These are phyloP conservation scores for Gnaphalium uliginosum DNA, from an alignment of 129 eudicot species.

Conservation along the genomic window DNA sequence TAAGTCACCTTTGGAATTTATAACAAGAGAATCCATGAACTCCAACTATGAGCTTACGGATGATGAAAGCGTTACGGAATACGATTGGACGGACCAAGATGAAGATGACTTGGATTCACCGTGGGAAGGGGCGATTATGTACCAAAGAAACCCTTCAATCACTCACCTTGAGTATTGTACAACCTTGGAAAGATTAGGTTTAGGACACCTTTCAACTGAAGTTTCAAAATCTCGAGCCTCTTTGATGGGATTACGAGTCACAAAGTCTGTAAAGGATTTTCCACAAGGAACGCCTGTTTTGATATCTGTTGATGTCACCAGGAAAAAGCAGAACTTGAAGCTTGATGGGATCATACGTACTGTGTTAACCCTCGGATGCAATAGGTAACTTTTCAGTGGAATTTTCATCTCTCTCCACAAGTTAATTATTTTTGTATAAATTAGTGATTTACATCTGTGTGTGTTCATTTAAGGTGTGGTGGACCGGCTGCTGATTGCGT, in stretches of 20 bases:
- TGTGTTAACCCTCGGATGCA: conserved; percentile 74
- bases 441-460: neutral
- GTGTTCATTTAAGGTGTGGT: conserved; percentile 65
- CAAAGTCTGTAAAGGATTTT: conserved; percentile 71
- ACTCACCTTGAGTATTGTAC: conserved; percentile 87
- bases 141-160: conserved; percentile 64
- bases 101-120: conserved; percentile 59
- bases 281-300: conserved; percentile 85
- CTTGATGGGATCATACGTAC: conserved; percentile 92
- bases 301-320: conserved; percentile 71
- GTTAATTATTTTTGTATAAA: neutral
- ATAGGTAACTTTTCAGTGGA: conserved; percentile 46
- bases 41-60: conserved; percentile 28
- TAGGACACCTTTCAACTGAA: conserved; percentile 60
- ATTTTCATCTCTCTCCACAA: no score
- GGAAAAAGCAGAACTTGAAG: conserved; percentile 69
- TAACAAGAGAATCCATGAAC: conserved; percentile 34
- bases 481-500: conserved; percentile 71
- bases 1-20: conserved; percentile 18
- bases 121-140: conserved; percentile 92
- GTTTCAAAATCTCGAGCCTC: conserved; percentile 72
- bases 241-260: conserved; percentile 78
- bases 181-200: conserved; percentile 86
- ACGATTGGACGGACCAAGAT: conserved; percentile 49
- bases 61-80: conserved; percentile 33